Percentiles rank a stretch among this genome's conserved stretches.
Evolutionary conservation across 768 basidiomycete species (phyloP).

Genomic region (Megacollybia marginata): DNA sequence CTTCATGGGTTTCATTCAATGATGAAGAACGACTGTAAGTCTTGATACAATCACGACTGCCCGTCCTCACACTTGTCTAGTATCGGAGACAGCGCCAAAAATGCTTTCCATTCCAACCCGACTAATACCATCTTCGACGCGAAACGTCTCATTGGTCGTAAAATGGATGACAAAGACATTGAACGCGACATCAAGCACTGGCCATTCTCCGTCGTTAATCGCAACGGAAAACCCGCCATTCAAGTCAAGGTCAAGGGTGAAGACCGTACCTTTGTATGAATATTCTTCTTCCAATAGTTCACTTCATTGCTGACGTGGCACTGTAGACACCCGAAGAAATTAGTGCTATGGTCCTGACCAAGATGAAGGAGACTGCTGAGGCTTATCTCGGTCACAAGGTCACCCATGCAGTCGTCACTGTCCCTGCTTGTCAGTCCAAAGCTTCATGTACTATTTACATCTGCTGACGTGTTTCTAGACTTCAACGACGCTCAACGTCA

Average conservation of each 20-base stretch:
- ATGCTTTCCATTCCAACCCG: slow-evolving; percentile 89
- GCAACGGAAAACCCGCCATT: slow-evolving; percentile 74
- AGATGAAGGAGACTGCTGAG: slow-evolving; percentile 99
- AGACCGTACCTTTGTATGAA: slow-evolving; percentile 72
- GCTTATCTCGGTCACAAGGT: slow-evolving; percentile 95
- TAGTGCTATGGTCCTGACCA: slow-evolving; percentile 88
- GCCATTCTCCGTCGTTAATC: slow-evolving; percentile 80
- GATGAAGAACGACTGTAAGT: slow-evolving; percentile 70
- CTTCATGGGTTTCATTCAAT: slow-evolving; percentile 78
- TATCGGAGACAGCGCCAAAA: slow-evolving; percentile 96
- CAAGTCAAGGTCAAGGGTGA: slow-evolving; percentile 75
- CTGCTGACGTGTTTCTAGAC: slow-evolving; percentile 35
- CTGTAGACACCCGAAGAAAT: slow-evolving; percentile 88
- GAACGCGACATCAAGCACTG: slow-evolving; percentile 84
- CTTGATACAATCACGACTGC: slow-evolving; percentile 8
- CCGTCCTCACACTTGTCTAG: slow-evolving; percentile 21
- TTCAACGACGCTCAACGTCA: slow-evolving; percentile 99
- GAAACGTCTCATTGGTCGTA: slow-evolving; percentile 90
- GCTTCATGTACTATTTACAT: background rate
- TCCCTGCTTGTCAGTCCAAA: slow-evolving; percentile 75
- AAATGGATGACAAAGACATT: slow-evolving; percentile 73
- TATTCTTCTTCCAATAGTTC: background rate
- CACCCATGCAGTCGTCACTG: slow-evolving; percentile 96
- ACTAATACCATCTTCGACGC: slow-evolving; percentile 94
- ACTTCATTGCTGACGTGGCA: background rate